Conservation (phyloP, 2,329 filamentous ascomycete genomes). For the Diaporthe vaccinii region DNA sequence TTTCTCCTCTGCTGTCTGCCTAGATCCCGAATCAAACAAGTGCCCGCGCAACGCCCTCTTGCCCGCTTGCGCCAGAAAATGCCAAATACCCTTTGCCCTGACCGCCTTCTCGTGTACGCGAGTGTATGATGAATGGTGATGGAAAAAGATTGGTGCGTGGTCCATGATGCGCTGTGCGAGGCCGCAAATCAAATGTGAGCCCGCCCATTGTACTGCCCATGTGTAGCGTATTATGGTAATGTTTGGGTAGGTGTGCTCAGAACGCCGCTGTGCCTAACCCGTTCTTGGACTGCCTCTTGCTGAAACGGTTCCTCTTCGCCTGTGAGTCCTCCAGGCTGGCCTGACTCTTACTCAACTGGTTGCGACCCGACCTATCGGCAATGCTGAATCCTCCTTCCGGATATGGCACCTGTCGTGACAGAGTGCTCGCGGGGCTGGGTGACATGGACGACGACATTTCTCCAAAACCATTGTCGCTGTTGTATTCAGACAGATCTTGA, state of each 20-base stretch:
- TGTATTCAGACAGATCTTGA: constrained; percentile 76
- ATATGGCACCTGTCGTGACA: constrained; percentile 71
- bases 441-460: constrained; percentile 80
- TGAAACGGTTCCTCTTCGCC: constrained; percentile 75
- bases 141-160: constrained; percentile 16
- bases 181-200: constrained; percentile 8
- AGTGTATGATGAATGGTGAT: constrained; percentile 22
- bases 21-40: constrained; percentile 26
- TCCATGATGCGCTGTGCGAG: constrained; percentile 3
- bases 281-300: constrained; percentile 93
- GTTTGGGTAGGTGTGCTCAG: constrained; percentile 54
- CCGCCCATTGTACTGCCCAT: constrained; percentile 22
- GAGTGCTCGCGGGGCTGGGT: constrained; percentile 78
- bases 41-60: constrained; percentile 25
- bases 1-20: constrained; percentile 21
- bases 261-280: constrained; percentile 88
- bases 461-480: constrained; percentile 74
- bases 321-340: constrained; percentile 65
- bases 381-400: constrained; percentile 60
- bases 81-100: constrained; percentile 35
- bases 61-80: constrained; percentile 41
- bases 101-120: constrained; percentile 14
- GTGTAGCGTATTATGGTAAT: constrained; percentile 10
- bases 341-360: constrained; percentile 72
- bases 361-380: constrained; percentile 67